Base-by-base conservation (phyloP, 176 grass and related monocot species). In the Rhynchospora pubera region DNA sequence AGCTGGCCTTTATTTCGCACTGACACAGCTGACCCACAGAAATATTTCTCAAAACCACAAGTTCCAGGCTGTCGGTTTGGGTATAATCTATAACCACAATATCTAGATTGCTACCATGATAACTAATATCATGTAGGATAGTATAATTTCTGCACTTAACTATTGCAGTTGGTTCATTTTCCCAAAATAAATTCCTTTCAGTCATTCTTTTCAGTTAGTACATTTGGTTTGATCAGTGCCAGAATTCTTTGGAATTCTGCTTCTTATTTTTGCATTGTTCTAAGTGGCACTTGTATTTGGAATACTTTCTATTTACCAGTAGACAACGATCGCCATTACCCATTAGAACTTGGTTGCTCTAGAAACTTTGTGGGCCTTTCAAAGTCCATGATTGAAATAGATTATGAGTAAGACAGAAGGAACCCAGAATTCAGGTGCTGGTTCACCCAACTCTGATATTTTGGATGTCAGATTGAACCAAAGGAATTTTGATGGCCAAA, bases 21-120 rank as follows among this genome's bases (percentile, higher is more conserved):
- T 99, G 87, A 95, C 96, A 65, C 96, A 95, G 64, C 87, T 99
- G 84, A 93, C 91, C 78, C 97, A 99, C 86, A 93, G 96, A 90
- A 99, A 99, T 82, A 99, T 99, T 65, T 95, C 96, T 57, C 96
- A 99, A 87, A 99, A 93, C 64, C 96, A 99, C 69, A 99, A 99
- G 77, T 99, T 99, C 81, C 96, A 99, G 76, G 96, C 93, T 85
- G 96, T 95, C 88, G 96, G 96, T 90, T 92, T 99, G 85, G 93
- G 97, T 93, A 84, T 56, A 55, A 76, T 76, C 19, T 61, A 30
- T 55, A 18, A 55, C 11, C 51, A 30, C 50, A 76, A 28, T 76
- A 42, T 72, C 68, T 72, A 50, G 68, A 22, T 50, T 72, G 22
- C 46, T 21, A 70, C 66, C 63, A 12, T 46, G 16, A 68, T 42